These are phyloP conservation scores for Botrytis medusae DNA, from an alignment of 2,329 filamentous ascomycete genomes.

Conservation along the genomic window DNA sequence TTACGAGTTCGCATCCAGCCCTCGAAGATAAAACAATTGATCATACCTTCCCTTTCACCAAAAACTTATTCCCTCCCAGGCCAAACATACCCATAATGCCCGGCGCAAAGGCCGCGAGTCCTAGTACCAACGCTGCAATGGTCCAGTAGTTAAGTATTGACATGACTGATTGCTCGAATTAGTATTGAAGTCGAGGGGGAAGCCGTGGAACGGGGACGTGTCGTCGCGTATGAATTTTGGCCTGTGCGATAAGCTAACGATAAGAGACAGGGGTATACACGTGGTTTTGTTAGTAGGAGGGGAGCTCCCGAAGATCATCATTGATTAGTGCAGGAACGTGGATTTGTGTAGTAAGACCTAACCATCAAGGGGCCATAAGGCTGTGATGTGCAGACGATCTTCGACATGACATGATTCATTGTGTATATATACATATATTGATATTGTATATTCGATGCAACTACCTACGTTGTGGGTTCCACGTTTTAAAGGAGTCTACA, in stretches of 20 bases:
- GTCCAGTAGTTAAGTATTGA: neutral
- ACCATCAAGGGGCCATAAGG: neutral
- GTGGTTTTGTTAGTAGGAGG: neutral
- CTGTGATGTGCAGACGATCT: neutral
- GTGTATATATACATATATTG: neutral
- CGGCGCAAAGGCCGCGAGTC: conserved; percentile 23
- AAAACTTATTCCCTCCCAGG: conserved; percentile 74
- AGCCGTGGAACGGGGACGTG: neutral
- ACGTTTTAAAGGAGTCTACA: neutral
- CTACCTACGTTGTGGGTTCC: neutral
- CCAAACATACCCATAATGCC: conserved; percentile 59
- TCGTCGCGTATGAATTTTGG: neutral
- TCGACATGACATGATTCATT: neutral
- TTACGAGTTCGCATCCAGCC: no score
- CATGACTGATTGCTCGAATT: neutral
- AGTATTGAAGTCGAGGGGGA: neutral
- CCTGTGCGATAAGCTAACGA: neutral
- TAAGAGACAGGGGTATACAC: neutral
- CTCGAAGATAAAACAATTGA: neutral
- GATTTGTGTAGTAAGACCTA: neutral
- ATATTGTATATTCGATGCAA: neutral
- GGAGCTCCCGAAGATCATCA: neutral
- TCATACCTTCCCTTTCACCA: conserved; percentile 77
- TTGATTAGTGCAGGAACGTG: neutral
- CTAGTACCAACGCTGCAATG: neutral